Evolutionary conservation across 306 rosid species (phyloP), one percentile per base, ranked within the genome.

Genomic region (Comarum palustre): DNA sequence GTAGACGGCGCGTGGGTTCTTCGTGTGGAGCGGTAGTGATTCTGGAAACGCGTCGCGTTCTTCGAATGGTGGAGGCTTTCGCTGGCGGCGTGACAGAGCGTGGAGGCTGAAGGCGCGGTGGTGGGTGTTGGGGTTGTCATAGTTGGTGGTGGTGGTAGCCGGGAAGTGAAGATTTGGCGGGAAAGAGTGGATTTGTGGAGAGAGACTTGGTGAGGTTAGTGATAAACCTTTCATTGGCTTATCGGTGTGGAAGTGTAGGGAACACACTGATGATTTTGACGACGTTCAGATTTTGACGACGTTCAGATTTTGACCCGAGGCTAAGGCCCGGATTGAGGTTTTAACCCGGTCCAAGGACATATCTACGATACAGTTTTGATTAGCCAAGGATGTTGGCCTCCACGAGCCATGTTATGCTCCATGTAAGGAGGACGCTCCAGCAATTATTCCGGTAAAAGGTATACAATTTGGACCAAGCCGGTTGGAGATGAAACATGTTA

Each of bases 11-110:
- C 17, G 80, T 54, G 93, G 96, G 83, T 92, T 89, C 75, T 78
- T 87, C 70, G 27, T 82, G 77, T 92, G 93, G 51, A 92, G 91
- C 7, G 97, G 93, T 64, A 87, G 58, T 14, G 96, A 89, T 14
- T 71, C 82, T 1, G 97, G 96, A 48, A 87, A 92, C 1, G 88
- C 89, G 73, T 92, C 88, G 70, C 82, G 68, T 48, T 84, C 84
- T 1, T 78, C 27, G 63, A 88, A 85, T 7, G 41, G 65, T 54
- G 78, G 63, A 58, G 58, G 51, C 27, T 42, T 72, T 39, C 13
- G 74, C 57, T 20, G 76, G 8, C 58, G 66, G 31, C 72, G 71
- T n/a, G 80, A 17, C 8, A 81, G 67, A 15, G 82, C 76, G 77
- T 50, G 82, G 57, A 55, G 77, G 72, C 66, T 78, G 80, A 65